phyloP scores from a whole-genome alignment of 768 basidiomycete genomes.

The Lentinula boryana region DNA sequence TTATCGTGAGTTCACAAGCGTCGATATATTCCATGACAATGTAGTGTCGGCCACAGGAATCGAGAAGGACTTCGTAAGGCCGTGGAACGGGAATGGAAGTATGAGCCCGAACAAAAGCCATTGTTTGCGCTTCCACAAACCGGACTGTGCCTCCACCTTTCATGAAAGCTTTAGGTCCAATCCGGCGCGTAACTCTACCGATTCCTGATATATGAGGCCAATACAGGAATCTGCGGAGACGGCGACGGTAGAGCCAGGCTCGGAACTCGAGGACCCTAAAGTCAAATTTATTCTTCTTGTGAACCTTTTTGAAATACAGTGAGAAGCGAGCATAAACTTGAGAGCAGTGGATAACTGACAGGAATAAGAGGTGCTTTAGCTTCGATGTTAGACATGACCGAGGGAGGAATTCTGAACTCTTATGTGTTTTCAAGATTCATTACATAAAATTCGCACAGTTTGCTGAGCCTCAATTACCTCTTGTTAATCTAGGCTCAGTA shows the following conservation, averaged over 20 bases:
- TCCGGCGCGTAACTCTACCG: background rate
- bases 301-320: too few species aligned
- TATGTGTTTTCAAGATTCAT: too few species aligned
- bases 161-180: background rate
- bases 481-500: too few species aligned
- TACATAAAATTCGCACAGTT: too few species aligned
- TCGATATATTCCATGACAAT: conserved; percentile 2
- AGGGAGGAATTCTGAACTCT: too few species aligned
- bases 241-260: background rate
- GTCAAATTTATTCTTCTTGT: too few species aligned
- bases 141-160: background rate
- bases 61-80: background rate
- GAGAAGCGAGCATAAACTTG: too few species aligned
- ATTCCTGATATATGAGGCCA: background rate
- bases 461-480: too few species aligned
- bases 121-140: background rate
- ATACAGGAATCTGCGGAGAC: background rate
- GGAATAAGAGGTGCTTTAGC: background rate
- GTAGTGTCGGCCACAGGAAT: background rate
- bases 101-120: background rate
- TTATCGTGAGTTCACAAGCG: background rate
- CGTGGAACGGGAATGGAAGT: conserved; percentile 5
- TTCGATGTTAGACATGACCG: too few species aligned
- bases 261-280: background rate
- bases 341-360: too few species aligned